Evolutionary conservation across 2,329 filamentous ascomycete genomes (phyloP), one percentile per base, ranked within the genome.

Genomic region (Cryphonectria japonica): DNA sequence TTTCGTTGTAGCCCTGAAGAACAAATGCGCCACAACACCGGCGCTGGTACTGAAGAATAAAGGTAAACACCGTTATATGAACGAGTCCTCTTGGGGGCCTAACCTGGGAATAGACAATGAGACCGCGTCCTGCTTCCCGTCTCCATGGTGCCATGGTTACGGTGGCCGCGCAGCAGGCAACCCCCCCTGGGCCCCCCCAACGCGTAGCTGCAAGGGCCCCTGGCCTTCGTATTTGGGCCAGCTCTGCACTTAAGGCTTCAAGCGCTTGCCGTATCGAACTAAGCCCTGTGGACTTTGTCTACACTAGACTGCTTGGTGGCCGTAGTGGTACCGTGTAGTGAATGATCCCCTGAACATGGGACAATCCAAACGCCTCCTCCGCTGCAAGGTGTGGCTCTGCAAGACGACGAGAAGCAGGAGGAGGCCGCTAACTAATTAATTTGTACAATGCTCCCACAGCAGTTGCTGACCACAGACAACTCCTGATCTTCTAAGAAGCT

Each of bases 201-300:
- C 29, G 29, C 9, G 13, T 26, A 50, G 69, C 66, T 26, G 64
- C 67, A 73, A 54, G 71, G 69, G 65, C 70, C 69, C 63, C 69
- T 70, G 41, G 67, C 66, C 67, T 74, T 72, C 69, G 70, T 71
- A 73, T 69, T 68, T 66, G 54, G 37, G 39, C 14, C 26, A 46
- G 11, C 46, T 8, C 66, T 76, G 75, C 75, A 71, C 69, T 64
- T 63, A 13, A 43, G 71, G 73, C 54, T 39, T 60, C 39, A 69
- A 43, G 3, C 46, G 75, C 61, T 37, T 66, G 71, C 75, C 75
- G 70, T 70, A 75, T 52, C 41, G 66, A 68, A 71, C 73, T 69
- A 75, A 65, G 64, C 72, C 66, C 46, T 60, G 64, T 64, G 22
- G 29, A 29, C 61, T 63, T 39, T 19, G 34, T 41, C 6, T 41